phyloP scores from a whole-genome alignment of 2,329 filamentous ascomycete species.

The Allantophomopsis lycopodina region DNA sequence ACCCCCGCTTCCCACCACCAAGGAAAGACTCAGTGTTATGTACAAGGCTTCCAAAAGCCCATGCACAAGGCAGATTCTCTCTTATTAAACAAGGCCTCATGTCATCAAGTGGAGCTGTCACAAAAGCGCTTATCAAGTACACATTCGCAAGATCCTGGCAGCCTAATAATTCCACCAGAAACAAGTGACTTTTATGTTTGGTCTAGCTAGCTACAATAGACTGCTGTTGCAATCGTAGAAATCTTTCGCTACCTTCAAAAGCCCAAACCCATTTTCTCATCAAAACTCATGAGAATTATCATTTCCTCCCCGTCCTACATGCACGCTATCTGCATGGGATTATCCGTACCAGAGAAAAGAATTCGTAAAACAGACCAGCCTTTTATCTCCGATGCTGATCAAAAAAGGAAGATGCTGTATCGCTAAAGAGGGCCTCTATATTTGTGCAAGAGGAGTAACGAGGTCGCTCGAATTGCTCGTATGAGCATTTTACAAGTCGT shows the following conservation, averaged over 20 bases:
- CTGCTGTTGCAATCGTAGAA: not conserved
- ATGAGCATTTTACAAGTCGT: slow-evolving; percentile 29
- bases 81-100: too few species aligned
- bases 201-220: not conserved
- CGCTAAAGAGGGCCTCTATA: not conserved
- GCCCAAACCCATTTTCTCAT: not conserved
- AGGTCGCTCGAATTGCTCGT: not conserved
- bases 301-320: not conserved
- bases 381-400: not conserved
- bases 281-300: not conserved
- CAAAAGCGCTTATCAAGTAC: too few species aligned
- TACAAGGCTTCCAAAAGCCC: too few species aligned
- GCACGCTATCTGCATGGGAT: not conserved
- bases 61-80: too few species aligned
- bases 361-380: not conserved
- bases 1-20: too few species aligned
- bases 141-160: too few species aligned
- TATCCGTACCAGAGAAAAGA: not conserved
- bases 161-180: too few species aligned
- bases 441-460: slow-evolving; percentile 7
- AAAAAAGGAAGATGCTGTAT: not conserved
- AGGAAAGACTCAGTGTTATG: too few species aligned
- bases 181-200: not conserved
- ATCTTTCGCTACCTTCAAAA: not conserved
- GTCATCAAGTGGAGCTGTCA: too few species aligned